Evolutionary conservation across 2,329 filamentous ascomycete species (phyloP).

Genomic region (Aaosphaeria arxii): DNA sequence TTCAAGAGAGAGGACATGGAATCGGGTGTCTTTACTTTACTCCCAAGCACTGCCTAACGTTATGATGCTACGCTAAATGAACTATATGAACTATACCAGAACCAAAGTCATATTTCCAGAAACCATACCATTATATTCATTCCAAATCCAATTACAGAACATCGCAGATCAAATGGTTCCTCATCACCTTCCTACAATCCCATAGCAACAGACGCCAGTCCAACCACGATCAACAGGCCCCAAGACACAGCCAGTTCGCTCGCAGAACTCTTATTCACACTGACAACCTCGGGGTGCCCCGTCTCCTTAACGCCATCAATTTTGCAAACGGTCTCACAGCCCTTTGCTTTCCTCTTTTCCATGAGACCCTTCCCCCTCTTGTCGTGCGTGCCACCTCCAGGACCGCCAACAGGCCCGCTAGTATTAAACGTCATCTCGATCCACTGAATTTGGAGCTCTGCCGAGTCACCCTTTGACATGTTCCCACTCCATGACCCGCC

Average conservation of each 20-base stretch:
- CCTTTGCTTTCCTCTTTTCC: conserved; percentile 16
- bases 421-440: conserved; percentile 57
- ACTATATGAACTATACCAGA: no score
- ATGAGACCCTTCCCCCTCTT: conserved; percentile 5
- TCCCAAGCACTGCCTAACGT: no score
- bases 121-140: no score
- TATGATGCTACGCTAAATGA: no score
- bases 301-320: conserved; percentile 33
- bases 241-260: conserved; percentile 20
- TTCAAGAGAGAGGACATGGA: no score
- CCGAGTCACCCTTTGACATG: conserved; percentile 51
- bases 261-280: conserved; percentile 13
- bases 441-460: conserved; percentile 61
- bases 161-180: no score
- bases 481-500: conserved; percentile 60
- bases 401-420: conserved; percentile 29
- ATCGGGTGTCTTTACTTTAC: no score
- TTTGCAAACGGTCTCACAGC: conserved; percentile 35
- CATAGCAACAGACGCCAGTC: conserved; percentile 15
- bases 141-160: no score
- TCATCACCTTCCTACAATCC: conserved; percentile 8
- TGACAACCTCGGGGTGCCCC: conserved; percentile 34
- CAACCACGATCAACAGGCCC: conserved; percentile 20
- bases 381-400: conserved; percentile 6
- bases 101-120: no score